phyloP scores from a whole-genome alignment of 1,139 yeast genomes.

The Meyerozyma sp. region DNA sequence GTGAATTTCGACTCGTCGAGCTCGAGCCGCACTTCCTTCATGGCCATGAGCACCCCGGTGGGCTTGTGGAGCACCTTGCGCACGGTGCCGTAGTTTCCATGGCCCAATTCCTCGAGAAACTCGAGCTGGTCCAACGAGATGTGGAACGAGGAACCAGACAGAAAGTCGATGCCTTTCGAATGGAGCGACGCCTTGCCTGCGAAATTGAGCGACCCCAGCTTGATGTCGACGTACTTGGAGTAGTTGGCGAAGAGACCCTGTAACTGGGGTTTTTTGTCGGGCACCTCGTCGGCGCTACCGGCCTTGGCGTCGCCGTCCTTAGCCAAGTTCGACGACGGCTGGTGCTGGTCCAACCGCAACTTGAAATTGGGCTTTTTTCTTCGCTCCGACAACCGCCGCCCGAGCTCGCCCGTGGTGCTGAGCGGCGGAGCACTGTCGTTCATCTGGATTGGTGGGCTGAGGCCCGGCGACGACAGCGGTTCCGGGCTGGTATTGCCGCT shows the following conservation, averaged over 20 bases:
- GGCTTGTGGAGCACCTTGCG: constrained; percentile 90
- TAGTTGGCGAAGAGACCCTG: constrained; percentile 72
- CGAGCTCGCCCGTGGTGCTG: constrained; percentile 29
- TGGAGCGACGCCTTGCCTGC: constrained; percentile 91
- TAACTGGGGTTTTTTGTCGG: constrained; percentile 20
- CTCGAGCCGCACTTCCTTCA: constrained; percentile 92
- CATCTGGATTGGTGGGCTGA: constrained; percentile 11
- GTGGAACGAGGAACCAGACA: constrained; percentile 80
- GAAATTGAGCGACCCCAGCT: constrained; percentile 86
- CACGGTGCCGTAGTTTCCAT: constrained; percentile 95
- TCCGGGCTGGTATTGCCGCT: constrained; percentile 4
- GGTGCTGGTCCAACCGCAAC: constrained; percentile 22
- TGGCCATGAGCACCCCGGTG: constrained; percentile 91
- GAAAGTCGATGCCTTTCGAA: constrained; percentile 86
- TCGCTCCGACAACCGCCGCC: constrained; percentile 33
- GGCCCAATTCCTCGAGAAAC: constrained; percentile 79
- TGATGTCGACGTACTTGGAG: constrained; percentile 82
- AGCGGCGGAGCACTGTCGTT: constrained; percentile 7
- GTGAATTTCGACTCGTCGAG: constrained; percentile 87
- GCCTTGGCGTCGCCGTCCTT: constrained; percentile 5
- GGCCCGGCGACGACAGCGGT: constrained; percentile 6
- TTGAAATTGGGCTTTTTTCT: constrained; percentile 37
- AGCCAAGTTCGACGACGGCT: constrained; percentile 5
- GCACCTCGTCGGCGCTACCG: neutral
- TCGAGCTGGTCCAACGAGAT: constrained; percentile 86